phyloP scores from a whole-genome alignment of 257 asterid genomes.

The Solanum boliviense region DNA sequence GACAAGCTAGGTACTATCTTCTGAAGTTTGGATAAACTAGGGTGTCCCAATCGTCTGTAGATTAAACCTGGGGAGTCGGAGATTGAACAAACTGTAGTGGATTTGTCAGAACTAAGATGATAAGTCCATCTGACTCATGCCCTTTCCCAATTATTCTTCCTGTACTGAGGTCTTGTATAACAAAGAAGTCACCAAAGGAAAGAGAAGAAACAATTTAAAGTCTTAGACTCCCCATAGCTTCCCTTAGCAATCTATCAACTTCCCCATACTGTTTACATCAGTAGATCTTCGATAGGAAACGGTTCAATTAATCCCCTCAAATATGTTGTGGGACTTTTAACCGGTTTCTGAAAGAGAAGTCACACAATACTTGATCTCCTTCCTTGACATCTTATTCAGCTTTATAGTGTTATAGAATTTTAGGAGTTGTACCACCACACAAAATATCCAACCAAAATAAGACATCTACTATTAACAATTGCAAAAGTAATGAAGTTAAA shows the following conservation, averaged over 20 bases:
- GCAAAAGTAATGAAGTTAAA: not conserved
- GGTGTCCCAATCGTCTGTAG: not conserved
- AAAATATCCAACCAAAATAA: not conserved
- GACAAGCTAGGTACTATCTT: not conserved
- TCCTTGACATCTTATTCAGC: not conserved
- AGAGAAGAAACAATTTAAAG: not conserved
- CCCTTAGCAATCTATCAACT: not conserved
- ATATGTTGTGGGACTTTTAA: not conserved
- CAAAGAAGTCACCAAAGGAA: not conserved
- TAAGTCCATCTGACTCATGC: not conserved
- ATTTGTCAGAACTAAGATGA: too few species aligned
- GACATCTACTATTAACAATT: not conserved
- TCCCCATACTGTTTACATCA: not conserved
- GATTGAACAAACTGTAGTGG: not conserved
- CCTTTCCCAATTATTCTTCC: not conserved
- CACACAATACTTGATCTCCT: not conserved
- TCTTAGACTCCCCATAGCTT: not conserved
- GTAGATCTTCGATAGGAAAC: not conserved
- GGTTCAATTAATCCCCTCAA: not conserved
- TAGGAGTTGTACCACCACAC: not conserved
- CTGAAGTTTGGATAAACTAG: not conserved
- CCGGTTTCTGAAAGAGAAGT: not conserved
- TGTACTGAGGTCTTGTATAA: not conserved
- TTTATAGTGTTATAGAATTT: not conserved
- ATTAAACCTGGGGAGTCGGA: not conserved